Evolutionary conservation across 306 rosid species (phyloP).

Genomic region (Potentilla sterilis): DNA sequence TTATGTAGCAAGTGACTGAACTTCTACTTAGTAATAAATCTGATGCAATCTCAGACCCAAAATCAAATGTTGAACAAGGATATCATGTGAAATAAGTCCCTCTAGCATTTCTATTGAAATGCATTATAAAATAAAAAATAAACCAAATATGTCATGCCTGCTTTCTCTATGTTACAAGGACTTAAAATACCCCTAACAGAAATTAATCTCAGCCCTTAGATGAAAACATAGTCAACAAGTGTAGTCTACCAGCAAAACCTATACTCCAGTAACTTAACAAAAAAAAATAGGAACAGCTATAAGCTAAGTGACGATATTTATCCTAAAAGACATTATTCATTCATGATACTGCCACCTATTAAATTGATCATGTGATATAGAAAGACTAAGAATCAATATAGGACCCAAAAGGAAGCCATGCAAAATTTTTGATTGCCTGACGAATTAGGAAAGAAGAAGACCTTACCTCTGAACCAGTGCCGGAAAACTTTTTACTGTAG

Average conservation of each 20-base stretch:
- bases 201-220: not conserved
- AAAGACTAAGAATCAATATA: not conserved
- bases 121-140: not conserved
- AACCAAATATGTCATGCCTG: not conserved
- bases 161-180: not conserved
- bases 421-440: constrained; percentile 5
- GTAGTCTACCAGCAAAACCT: not conserved
- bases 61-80: not conserved
- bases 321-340: not conserved
- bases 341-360: not conserved
- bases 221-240: not conserved
- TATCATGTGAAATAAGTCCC: not conserved
- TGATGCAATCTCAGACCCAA: not conserved
- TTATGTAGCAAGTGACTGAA: constrained; percentile 23
- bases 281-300: not conserved
- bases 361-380: not conserved
- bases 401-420: not conserved
- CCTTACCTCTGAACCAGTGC: constrained; percentile 86
- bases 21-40: not conserved
- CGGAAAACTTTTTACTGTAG: constrained; percentile 70
- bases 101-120: not conserved
- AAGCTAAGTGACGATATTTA: not conserved
- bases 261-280: not conserved
- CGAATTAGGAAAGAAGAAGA: constrained; percentile 12
- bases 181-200: not conserved